Evolutionary conservation across 2,329 filamentous ascomycete species (phyloP), one percentile per base, ranked within the genome.

Genomic region (Colletotrichum sublineola): DNA sequence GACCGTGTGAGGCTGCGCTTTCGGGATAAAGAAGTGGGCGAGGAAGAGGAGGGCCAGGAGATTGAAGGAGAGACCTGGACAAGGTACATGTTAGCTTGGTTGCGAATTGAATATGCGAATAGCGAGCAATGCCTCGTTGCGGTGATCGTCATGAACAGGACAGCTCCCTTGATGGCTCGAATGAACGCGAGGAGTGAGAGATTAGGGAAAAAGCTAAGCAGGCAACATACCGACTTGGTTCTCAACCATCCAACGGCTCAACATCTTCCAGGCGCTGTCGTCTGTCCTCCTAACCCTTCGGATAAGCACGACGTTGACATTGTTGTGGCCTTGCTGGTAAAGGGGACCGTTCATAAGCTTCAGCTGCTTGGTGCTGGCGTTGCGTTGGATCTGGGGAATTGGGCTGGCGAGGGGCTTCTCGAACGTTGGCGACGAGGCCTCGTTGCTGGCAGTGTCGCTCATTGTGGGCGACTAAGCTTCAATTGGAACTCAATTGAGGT

Each of bases 41-140:
- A 97, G 90, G 80, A 93, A 90, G 75, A 98, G 90, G 75, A 97
- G 91, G 69, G 94, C 90, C 75, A 98, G 86, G 71, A 96, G 91
- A 81, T 97, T 97, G 81, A 96, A 88, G 15, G 94, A 94, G 76
- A 98, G 90, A 73, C 94, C 95, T 85, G 9, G 46, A 42, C 42
- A 58, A 20, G 63, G 62, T 14, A 52, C 64, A 36, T 11, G 74
- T 81, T 73, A 82, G 79, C 65, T 61, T 38, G 18, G 33, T 46
- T 31, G 18, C 18, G 5, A 46, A 33, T 15, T 3, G 36, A 8
- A 8, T 24, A 24, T 12, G 33, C 31, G 36, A 63, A 55, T 58
- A 15, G 33, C 2, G 46, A 24, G 38, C 46, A 24, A 50, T 29
- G 38, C 44, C 46, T 63, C 48, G 56, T 24, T 20, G 48, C n/a